These are phyloP conservation scores for Zasmidium citrigriseum DNA, from an alignment of 2,329 filamentous ascomycete genomes.

Conservation along the genomic window DNA sequence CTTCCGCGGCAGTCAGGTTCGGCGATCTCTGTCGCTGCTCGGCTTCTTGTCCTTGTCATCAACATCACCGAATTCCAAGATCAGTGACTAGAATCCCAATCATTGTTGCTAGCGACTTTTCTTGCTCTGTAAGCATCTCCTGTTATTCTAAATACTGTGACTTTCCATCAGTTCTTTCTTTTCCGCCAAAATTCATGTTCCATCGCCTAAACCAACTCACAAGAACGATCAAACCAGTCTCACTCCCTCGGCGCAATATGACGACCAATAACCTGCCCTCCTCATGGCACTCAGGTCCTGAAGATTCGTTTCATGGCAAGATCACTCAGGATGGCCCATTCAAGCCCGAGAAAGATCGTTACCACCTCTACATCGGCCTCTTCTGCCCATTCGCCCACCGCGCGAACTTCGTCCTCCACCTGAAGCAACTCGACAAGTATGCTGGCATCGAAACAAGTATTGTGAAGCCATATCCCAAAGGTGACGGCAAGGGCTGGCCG, in stretches of 20 bases:
- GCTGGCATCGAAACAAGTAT: slow-evolving; percentile 55
- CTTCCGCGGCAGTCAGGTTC: too few species aligned
- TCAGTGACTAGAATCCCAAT: too few species aligned
- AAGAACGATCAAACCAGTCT: slow-evolving; percentile 1
- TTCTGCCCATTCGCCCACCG: slow-evolving; percentile 69
- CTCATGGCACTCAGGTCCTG: slow-evolving; percentile 35
- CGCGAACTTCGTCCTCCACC: slow-evolving; percentile 57
- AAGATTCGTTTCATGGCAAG: slow-evolving; percentile 55
- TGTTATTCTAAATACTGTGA: neutral
- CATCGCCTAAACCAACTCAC: slow-evolving; percentile 6
- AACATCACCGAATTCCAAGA: too few species aligned
- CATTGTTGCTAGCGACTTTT: too few species aligned
- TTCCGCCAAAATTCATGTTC: slow-evolving; percentile 1
- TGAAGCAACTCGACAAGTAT: slow-evolving; percentile 58
- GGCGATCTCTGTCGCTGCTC: too few species aligned
- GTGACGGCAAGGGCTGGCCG: slow-evolving; percentile 62
- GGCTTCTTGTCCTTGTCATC: too few species aligned
- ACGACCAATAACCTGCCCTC: slow-evolving; percentile 15
- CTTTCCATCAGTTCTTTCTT: neutral
- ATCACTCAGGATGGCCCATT: slow-evolving; percentile 51
- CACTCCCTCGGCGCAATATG: slow-evolving; percentile 2
- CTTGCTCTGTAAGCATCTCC: neutral
- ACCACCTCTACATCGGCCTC: slow-evolving; percentile 60
- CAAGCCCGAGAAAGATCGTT: slow-evolving; percentile 52
- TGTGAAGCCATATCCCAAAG: slow-evolving; percentile 68